Evolutionary conservation across 768 basidiomycete genomes (phyloP).

Genomic region (Aureoboletus auriporus): DNA sequence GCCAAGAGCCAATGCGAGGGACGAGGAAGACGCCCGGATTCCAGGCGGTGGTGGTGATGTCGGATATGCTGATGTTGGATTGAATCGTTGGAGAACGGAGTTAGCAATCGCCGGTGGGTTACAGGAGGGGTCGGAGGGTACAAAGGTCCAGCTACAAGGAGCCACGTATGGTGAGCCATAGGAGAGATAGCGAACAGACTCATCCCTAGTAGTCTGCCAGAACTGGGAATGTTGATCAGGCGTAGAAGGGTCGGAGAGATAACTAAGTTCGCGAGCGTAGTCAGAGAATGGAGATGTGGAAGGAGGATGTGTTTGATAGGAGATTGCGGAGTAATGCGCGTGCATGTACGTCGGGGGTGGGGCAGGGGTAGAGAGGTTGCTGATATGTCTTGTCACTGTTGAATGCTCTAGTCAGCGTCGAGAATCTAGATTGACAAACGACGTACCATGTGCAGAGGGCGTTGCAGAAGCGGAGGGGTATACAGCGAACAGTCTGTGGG

Average conservation of each 20-base stretch:
- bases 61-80: constrained; percentile 63
- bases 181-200: constrained; percentile 57
- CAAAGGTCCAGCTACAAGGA: constrained; percentile 40
- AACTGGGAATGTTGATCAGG: constrained; percentile 48
- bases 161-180: constrained; percentile 45
- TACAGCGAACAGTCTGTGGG: constrained; percentile 59
- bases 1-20: constrained; percentile 71
- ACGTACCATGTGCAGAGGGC: constrained; percentile 69
- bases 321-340: constrained; percentile 33
- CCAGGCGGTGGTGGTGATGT: constrained; percentile 66
- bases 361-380: constrained; percentile 53
- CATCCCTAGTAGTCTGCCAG: constrained; percentile 62
- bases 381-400: constrained; percentile 64
- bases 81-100: constrained; percentile 59
- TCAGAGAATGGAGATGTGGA: constrained; percentile 60
- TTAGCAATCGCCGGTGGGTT: constrained; percentile 57
- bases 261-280: constrained; percentile 58
- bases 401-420: constrained; percentile 15
- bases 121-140: constrained; percentile 46
- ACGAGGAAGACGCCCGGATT: constrained; percentile 65
- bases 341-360: constrained; percentile 63
- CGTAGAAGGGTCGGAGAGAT: constrained; percentile 47
- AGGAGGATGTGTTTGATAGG: constrained; percentile 29
- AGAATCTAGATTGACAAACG: neutral
- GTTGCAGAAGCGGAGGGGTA: constrained; percentile 77